Percentiles rank a stretch among this genome's conserved stretches.
Evolutionary conservation across 2,329 filamentous ascomycete species (phyloP).

Genomic region (Aspergillus ibericus): DNA sequence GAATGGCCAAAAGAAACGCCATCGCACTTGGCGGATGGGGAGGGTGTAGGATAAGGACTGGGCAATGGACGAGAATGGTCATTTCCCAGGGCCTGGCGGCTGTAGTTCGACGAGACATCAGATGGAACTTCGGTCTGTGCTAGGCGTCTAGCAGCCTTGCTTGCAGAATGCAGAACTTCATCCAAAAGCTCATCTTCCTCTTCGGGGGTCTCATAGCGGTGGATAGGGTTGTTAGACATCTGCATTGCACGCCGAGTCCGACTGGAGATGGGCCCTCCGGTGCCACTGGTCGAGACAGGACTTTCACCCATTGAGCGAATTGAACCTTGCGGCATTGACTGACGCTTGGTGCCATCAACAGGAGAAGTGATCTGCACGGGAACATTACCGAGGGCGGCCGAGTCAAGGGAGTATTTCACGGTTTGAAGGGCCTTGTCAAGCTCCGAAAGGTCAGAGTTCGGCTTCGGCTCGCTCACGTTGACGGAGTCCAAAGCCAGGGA

Average conservation of each 20-base stretch:
- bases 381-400: constrained; percentile 37
- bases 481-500: constrained; percentile 73
- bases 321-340: constrained; percentile 40
- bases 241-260: constrained; percentile 75
- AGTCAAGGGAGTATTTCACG: constrained; percentile 60
- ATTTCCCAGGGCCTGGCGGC: constrained; percentile 28
- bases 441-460: constrained; percentile 57
- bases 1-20: constrained; percentile 69
- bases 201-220: constrained; percentile 89
- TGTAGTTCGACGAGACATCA: constrained; percentile 59
- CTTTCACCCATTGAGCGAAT: constrained; percentile 32
- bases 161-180: constrained; percentile 78
- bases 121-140: constrained; percentile 47
- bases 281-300: constrained; percentile 27
- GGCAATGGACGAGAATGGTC: constrained; percentile 33
- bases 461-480: constrained; percentile 48
- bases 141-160: constrained; percentile 70
- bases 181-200: constrained; percentile 96
- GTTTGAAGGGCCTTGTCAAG: constrained; percentile 62
- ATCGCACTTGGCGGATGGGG: constrained; percentile 80
- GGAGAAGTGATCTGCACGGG: constrained; percentile 38
- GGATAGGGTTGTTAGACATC: constrained; percentile 68
- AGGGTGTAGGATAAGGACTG: constrained; percentile 68
- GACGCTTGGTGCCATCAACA: constrained; percentile 36
- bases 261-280: constrained; percentile 64